A percentile compares a stretch with the other conserved stretches of the same genome.
These are phyloP conservation scores for Scedosporium dehoogii DNA, from an alignment of 2,329 filamentous ascomycete species.

Conservation along the genomic window DNA sequence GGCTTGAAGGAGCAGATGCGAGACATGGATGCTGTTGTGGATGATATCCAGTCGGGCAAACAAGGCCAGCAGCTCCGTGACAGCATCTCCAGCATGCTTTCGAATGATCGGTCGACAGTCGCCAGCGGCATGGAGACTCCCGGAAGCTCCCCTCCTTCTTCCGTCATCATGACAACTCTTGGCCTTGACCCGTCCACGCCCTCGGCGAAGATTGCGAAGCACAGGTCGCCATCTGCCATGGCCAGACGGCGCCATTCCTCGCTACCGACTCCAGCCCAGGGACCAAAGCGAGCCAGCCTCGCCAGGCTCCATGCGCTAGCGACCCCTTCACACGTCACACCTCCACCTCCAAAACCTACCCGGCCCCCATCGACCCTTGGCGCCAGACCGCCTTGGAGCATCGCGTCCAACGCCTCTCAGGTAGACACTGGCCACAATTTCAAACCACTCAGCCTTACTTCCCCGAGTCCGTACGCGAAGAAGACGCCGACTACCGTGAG, in stretches of 20 bases:
- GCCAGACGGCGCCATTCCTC: constrained; percentile 35
- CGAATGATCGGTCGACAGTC: constrained; percentile 64
- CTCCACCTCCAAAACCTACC: constrained; percentile 26
- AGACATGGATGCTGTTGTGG: constrained; percentile 64
- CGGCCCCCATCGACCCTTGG: constrained; percentile 36
- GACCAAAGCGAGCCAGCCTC: constrained; percentile 28
- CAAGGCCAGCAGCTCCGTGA: constrained; percentile 73
- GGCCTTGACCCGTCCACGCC: constrained; percentile 40
- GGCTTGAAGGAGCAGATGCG: constrained; percentile 65
- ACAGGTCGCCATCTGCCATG: constrained; percentile 37
- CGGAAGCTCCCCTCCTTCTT: constrained; percentile 55
- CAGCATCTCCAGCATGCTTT: constrained; percentile 86
- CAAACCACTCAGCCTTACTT: constrained; percentile 50
- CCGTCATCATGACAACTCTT: constrained; percentile 48
- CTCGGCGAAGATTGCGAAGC: constrained; percentile 28
- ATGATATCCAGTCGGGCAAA: constrained; percentile 56
- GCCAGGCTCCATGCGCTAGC: constrained; percentile 37
- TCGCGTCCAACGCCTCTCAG: constrained; percentile 52
- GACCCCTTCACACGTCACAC: constrained; percentile 41
- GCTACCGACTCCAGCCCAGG: constrained; percentile 30
- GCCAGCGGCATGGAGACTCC: constrained; percentile 63
- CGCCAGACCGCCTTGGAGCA: constrained; percentile 64
- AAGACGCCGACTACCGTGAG: constrained; percentile 29
- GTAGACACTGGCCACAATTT: constrained; percentile 60
- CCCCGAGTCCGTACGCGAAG: constrained; percentile 47